Evolutionary conservation across 306 rosid genomes (phyloP).

Genomic region (Malus domestica): DNA sequence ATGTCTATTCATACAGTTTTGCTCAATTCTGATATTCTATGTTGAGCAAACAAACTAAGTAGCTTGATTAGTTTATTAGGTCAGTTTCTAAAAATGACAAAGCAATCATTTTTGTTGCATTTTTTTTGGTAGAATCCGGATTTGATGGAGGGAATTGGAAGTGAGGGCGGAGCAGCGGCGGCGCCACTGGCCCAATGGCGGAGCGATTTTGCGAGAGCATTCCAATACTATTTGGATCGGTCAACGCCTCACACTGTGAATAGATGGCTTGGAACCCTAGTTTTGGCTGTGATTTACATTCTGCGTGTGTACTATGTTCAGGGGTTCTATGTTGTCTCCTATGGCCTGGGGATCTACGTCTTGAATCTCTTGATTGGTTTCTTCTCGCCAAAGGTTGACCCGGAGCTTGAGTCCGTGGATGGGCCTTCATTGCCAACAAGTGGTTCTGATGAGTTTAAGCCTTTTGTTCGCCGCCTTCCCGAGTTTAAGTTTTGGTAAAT

Average conservation of each 20-base stretch:
- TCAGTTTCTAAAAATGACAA: background rate
- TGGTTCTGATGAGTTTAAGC: slow-evolving; percentile 37
- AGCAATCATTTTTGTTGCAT: background rate
- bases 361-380: slow-evolving; percentile 65
- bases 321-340: slow-evolving; percentile 58
- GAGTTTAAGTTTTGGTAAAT: slow-evolving; percentile 35
- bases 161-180: background rate
- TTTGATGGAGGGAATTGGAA: slow-evolving; percentile 4
- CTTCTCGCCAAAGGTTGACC: slow-evolving; percentile 62
- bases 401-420: slow-evolving; percentile 42
- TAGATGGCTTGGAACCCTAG: slow-evolving; percentile 33
- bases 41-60: background rate
- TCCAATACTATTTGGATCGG: slow-evolving; percentile 65
- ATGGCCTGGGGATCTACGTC: slow-evolving; percentile 58
- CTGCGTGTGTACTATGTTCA: slow-evolving; percentile 52
- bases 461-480: slow-evolving; percentile 38
- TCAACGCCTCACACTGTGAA: slow-evolving; percentile 22
- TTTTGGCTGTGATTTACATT: slow-evolving; percentile 27
- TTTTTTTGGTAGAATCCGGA: background rate
- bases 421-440: slow-evolving; percentile 15
- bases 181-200: slow-evolving; percentile 7
- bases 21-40: background rate
- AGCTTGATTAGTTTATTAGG: background rate
- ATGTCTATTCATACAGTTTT: background rate
- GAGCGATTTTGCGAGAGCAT: slow-evolving; percentile 22